Conservation (phyloP, 2,329 filamentous ascomycete genomes). For the Decorospora gaudefroyi region DNA sequence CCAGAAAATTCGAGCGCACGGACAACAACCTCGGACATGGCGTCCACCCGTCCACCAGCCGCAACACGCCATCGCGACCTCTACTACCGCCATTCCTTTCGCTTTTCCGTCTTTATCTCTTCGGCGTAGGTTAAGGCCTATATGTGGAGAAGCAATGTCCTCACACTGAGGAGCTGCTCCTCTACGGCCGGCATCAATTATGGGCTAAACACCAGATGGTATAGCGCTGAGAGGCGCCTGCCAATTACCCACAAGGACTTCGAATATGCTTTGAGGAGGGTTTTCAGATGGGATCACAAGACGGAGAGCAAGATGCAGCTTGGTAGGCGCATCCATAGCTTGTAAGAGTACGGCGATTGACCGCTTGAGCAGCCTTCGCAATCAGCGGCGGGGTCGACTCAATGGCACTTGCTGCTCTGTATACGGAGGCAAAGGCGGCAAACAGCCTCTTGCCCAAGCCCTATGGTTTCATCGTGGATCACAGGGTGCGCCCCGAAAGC, state of each 20-base stretch:
- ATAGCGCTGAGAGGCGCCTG: slow-evolving; percentile 27
- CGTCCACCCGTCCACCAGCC: too few species aligned
- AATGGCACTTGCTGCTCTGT: slow-evolving; percentile 88
- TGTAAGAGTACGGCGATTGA: slow-evolving; percentile 9
- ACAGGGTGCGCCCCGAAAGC: slow-evolving; percentile 61
- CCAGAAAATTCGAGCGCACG: slow-evolving; percentile 25
- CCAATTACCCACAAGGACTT: slow-evolving; percentile 39
- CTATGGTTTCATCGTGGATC: slow-evolving; percentile 65
- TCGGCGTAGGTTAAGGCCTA: slow-evolving; percentile 25
- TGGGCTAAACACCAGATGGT: slow-evolving; percentile 25
- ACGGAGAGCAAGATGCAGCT: slow-evolving; percentile 7
- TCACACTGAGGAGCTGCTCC: slow-evolving; percentile 38
- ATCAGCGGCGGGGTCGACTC: slow-evolving; percentile 94
- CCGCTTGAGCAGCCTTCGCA: slow-evolving; percentile 61
- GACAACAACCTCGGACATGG: slow-evolving; percentile 26
- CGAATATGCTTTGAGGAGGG: slow-evolving; percentile 15
- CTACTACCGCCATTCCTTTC: slow-evolving; percentile 6
- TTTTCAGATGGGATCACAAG: slow-evolving; percentile 9
- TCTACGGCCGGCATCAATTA: slow-evolving; percentile 19
- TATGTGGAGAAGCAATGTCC: slow-evolving; percentile 46
- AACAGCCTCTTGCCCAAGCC: slow-evolving; percentile 37
- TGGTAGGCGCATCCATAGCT: slow-evolving; percentile 19
- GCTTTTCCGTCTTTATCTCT: background rate
- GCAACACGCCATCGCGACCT: slow-evolving; percentile 14
- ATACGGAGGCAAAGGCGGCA: slow-evolving; percentile 46